Evolutionary conservation across 176 grass and related monocot species (phyloP), one percentile per base, ranked within the genome.

Genomic region (Oryza glumipatula): DNA sequence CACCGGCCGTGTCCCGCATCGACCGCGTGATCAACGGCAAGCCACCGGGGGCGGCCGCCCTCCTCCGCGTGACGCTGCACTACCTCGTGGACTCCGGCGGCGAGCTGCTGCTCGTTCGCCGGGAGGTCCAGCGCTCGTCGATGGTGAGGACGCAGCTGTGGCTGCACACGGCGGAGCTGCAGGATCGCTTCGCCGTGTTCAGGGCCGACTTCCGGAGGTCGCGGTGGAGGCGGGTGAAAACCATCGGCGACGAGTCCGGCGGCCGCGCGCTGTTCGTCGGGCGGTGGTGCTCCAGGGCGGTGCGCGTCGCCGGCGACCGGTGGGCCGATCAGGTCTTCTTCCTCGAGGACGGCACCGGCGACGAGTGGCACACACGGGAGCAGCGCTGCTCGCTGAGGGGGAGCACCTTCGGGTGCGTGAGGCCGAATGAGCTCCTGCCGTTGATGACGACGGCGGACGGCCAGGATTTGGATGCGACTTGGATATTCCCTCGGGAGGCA

Each of bases 171-270:
- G 0, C 51, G 15, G 75, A n/a, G 21, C 30, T 83, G 35, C 24
- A 49, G 9, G 58, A 83, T 19, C 23, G 43, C 10, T 35, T 83
- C 70, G 49, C 81, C 56, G 39, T 83, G 26, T 66, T 83, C 41
- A 41, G 48, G 81, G 81, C 70, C 3, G 35, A 83, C 11, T 74
- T 83, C 56, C 2, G 5, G 10, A 33, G 52, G 47, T 24, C 48
- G 66, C 72, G 36, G 70, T 83, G 81, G 70, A 60, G 6, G 70
- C 24, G 36, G 41, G 39, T 74, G 5, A 38, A 5, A 6, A 38
- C 56, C 24, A 9, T 73, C 16, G 72, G 43, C 5, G 17, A 56
- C 52, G 52, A 21, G 16, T 21, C 17, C 52, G 52, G 52, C 17
- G 17, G 8, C 52, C 52, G 52, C 52, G 70, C 81, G 28, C 60